A percentile compares a stretch with the other conserved stretches of the same genome.
Conservation (phyloP, 1,284 basidiomycete genomes). For the Takashimella koratensis region DNA sequence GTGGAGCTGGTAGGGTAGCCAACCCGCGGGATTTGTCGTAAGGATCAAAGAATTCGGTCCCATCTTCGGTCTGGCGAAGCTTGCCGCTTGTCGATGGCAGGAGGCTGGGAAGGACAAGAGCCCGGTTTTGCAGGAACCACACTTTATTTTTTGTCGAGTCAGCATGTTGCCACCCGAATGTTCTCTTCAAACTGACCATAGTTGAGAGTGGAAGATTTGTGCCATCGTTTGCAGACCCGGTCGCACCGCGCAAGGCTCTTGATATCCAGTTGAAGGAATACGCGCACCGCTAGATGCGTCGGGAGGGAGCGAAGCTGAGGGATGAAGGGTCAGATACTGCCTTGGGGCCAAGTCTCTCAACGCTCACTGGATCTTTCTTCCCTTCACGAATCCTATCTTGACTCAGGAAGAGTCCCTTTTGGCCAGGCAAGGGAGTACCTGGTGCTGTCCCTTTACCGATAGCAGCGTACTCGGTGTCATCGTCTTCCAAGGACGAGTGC, state of each 20-base stretch:
- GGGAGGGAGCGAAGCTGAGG: constrained; percentile 61
- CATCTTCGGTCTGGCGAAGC: constrained; percentile 49
- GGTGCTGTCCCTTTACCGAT: constrained; percentile 46
- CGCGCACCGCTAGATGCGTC: constrained; percentile 70
- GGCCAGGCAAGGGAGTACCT: constrained; percentile 33
- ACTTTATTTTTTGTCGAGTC: constrained; percentile 53
- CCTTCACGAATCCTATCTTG: neutral
- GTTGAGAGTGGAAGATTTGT: constrained; percentile 78
- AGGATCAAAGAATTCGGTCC: constrained; percentile 48
- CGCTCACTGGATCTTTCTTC: constrained; percentile 41
- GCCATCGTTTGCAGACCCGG: constrained; percentile 78
- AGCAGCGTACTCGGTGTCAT: constrained; percentile 50
- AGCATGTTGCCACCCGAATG: neutral
- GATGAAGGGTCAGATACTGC: constrained; percentile 3
- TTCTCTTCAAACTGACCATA: constrained; percentile 60
- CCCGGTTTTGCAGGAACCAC: constrained; percentile 72
- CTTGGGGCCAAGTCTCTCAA: neutral
- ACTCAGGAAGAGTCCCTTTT: constrained; percentile 2
- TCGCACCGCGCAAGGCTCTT: constrained; percentile 69
- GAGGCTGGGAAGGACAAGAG: constrained; percentile 50
- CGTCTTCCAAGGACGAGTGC: constrained; percentile 34
- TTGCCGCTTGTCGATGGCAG: constrained; percentile 27
- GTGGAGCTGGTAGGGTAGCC: constrained; percentile 51
- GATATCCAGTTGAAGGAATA: constrained; percentile 66
- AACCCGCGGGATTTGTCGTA: constrained; percentile 50